Evolutionary conservation across 2,329 filamentous ascomycete genomes (phyloP), one percentile per base, ranked within the genome.

Genomic region (Venturia nashicola): DNA sequence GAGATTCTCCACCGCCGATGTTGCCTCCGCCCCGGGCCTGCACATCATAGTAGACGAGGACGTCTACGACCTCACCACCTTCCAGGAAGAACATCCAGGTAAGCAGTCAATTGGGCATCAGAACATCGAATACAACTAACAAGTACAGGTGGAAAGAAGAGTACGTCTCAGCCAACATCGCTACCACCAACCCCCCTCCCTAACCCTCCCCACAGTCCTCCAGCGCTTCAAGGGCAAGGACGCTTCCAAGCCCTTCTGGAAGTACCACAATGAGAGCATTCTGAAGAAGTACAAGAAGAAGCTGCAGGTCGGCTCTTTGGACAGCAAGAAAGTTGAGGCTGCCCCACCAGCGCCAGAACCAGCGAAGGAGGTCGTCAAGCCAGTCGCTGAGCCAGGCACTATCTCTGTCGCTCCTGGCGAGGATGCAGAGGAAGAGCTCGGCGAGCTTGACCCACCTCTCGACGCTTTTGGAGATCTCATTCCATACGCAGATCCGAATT

Each of bases 11-110:
- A 82, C 86, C 68, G 83, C 83, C 79, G 92, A 97, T 74, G 93
- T 99, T 67, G 87, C 92, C 73, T 86, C 89, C 77, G 77, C 87
- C 57, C 86, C 91, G 72, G 87, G 87, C 73, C 82, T 97, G 66
- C 97, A 87, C 85, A 90, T 97, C 72, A 85, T 95, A 68, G 86
- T 97, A 69, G 93, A 97, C 69, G 89, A 92, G 71, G 93, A 97
- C 76, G 93, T 97, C 69, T 97, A 96, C 76, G 93, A 99, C 73
- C 75, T 97, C 71, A 96, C 91, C 70, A 91, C 77, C 67, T 81
- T 80, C 69, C 77, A 79, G 67, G 76, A 80, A 39, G 78, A 80
- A 68, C 78, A 80, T 68, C 76, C 76, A n/a, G 72, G 72, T 46
- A 71, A 64, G 65, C 32, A 16, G 9, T 18, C 48, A 16, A 42